Percentiles rank a stretch among this genome's conserved stretches.
phyloP scores from a whole-genome alignment of 139 green algal species.

The Raphidocelis subcapitata region DNA sequence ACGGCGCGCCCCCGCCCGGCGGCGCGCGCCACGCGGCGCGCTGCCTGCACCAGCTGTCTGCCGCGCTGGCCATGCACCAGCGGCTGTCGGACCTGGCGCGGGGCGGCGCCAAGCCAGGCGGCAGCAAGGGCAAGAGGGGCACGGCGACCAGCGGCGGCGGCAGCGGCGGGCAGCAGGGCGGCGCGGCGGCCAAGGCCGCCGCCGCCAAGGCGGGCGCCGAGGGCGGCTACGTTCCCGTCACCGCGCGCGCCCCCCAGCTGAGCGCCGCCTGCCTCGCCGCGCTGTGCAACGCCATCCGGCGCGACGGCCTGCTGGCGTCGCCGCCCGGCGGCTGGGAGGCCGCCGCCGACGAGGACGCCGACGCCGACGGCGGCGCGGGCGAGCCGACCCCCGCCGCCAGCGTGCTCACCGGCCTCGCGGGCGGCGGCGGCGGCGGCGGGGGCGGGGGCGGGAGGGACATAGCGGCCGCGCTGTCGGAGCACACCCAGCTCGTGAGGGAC shows the following conservation, averaged over 20 bases:
- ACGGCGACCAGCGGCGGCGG: no score
- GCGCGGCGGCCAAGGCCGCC: not conserved
- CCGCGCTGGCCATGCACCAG: constrained; percentile 36
- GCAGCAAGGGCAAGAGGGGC: constrained; percentile 13
- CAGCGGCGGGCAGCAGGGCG: not conserved
- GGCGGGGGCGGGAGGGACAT: no score
- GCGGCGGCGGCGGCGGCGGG: no score
- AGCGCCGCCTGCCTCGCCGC: constrained; percentile 21
- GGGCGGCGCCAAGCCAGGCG: constrained; percentile 21
- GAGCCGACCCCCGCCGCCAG: no score
- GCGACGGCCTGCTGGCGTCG: constrained; percentile 26
- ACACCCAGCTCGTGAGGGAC: constrained; percentile 36
- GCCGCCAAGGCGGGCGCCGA: not conserved
- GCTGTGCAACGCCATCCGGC: constrained; percentile 33
- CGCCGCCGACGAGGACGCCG: no score
- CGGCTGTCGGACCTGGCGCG: constrained; percentile 30
- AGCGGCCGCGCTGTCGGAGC: no score
- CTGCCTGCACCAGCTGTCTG: constrained; percentile 15
- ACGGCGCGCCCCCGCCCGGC: not conserved
- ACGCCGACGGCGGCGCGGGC: no score
- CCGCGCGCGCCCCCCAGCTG: constrained; percentile 30
- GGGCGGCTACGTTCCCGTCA: constrained; percentile 13
- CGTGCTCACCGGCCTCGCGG: no score
- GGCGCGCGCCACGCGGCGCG: not conserved
- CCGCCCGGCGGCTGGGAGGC: no score